phyloP scores from a whole-genome alignment of 2,329 filamentous ascomycete species.

The Pseudogymnoascus sp. region DNA sequence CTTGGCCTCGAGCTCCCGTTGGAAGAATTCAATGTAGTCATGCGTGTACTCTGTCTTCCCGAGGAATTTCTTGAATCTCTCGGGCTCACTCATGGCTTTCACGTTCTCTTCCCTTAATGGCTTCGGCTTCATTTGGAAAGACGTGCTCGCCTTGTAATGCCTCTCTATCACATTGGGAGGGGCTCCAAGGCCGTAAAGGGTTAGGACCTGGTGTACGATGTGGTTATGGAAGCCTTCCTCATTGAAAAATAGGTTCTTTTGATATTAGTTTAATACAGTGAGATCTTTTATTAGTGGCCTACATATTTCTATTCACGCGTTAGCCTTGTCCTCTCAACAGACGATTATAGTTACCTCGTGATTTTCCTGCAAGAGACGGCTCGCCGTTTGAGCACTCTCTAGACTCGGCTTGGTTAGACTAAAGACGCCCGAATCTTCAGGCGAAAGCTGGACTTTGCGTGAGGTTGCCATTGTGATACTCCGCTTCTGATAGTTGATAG shows the following conservation, averaged over 20 bases:
- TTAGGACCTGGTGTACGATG: slow-evolving; percentile 69
- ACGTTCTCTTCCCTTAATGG: slow-evolving; percentile 43
- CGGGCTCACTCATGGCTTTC: slow-evolving; percentile 40
- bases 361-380: slow-evolving; percentile 68
- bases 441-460: slow-evolving; percentile 39
- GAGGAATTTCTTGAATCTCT: slow-evolving; percentile 49
- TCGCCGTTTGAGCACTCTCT: slow-evolving; percentile 54
- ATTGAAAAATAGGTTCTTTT: slow-evolving; percentile 78
- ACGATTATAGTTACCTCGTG: slow-evolving; percentile 42
- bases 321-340: neutral
- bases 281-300: slow-evolving; percentile 22
- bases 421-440: slow-evolving; percentile 45
- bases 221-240: slow-evolving; percentile 72
- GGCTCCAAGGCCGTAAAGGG: slow-evolving; percentile 69
- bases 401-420: slow-evolving; percentile 40
- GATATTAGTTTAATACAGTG: slow-evolving; percentile 45
- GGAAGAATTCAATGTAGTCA: slow-evolving; percentile 71
- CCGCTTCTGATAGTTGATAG: neutral
- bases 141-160: slow-evolving; percentile 57
- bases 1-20: slow-evolving; percentile 58
- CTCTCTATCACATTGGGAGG: slow-evolving; percentile 49
- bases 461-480: slow-evolving; percentile 22
- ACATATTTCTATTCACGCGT: slow-evolving; percentile 8
- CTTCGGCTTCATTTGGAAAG: slow-evolving; percentile 55
- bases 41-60: slow-evolving; percentile 60